Base-by-base conservation (phyloP, 306 rosid genomes). In the Rosa chinensis region DNA sequence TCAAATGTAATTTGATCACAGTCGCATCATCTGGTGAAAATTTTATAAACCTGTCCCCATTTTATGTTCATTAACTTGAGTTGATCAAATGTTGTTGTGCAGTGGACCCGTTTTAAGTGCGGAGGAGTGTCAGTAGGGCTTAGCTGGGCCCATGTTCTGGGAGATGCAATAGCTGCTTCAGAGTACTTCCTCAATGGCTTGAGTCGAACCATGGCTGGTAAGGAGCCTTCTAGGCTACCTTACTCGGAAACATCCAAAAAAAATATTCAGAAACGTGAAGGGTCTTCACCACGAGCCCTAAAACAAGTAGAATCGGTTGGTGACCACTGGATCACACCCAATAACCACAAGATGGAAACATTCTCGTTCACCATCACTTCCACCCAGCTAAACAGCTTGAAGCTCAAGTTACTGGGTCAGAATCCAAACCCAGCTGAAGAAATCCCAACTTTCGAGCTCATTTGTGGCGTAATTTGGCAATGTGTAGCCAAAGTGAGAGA, bases 141-240 rank as follows among this genome's bases (percentile, higher is more conserved):
- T 6, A 92, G 97, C 67, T 94, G 97, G 97, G 90, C 97, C 44
- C 97, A 92, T 80, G 49, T 89, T 23, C 67, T 94, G 0, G 97
- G 99, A 63, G 97, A 91, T 78, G 87, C 87, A 1, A 71, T 82
- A 77, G 77, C 90, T 12, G 86, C 92, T 69, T 67, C 91, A 4
- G 85, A 89, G 59, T 53, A 53, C 2, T 92, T 81, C 77, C 86
- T 89, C 39, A 92, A 84, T 35, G 37, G 66, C 12, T 87, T 84
- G 85, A 82, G 86, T 47, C 77, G 20, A 28, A 10, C 58, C n/a
- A 62, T 87, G 67, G 20, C 79, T 2, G 78, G 75, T 28, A 21
- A 77, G 72, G 58, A 2, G 45, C 64, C 75, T 25, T 58, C 64
- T 18, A 69, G 52, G 18, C 74, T 64, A 67, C 20, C 37, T 42